phyloP scores from a whole-genome alignment of 148 eudicot species.

The Rhododendron henanense region DNA sequence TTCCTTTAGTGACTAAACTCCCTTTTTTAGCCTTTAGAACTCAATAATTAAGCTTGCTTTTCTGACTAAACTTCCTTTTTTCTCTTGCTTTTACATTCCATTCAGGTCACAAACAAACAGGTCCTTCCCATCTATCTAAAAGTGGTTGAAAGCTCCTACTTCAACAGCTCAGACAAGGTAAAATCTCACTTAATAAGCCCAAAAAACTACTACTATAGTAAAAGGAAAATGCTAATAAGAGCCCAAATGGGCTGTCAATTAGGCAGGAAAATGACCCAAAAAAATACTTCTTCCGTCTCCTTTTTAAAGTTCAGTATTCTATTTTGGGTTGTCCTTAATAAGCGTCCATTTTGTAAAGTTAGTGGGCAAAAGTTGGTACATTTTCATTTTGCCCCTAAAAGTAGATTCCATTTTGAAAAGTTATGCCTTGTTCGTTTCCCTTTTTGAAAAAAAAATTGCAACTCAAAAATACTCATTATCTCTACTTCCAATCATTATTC shows the following conservation, averaged over 20 bases:
- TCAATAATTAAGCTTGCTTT: constrained; percentile 3
- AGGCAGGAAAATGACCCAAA: neutral
- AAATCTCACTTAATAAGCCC: constrained; percentile 6
- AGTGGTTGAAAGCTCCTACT: constrained; percentile 93
- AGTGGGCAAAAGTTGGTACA: too few species aligned
- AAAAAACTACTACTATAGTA: neutral
- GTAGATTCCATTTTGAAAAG: too few species aligned
- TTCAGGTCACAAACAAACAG: constrained; percentile 86
- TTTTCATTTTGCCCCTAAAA: too few species aligned
- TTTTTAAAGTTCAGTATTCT: too few species aligned
- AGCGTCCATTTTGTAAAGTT: too few species aligned
- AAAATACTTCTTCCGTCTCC: too few species aligned
- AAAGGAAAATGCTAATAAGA: neutral
- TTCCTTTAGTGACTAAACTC: neutral
- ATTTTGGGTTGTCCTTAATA: too few species aligned
- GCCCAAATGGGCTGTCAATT: neutral
- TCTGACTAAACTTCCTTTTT: neutral
- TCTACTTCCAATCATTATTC: too few species aligned
- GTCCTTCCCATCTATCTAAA: constrained; percentile 69
- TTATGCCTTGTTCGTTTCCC: too few species aligned
- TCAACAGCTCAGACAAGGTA: constrained; percentile 94
- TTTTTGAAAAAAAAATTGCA: too few species aligned
- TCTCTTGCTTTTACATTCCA: constrained; percentile 5
- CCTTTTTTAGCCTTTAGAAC: neutral
- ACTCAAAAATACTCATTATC: too few species aligned